Conservation (phyloP, 2,329 filamentous ascomycete genomes). For the Reticulascus tulasneorum region DNA sequence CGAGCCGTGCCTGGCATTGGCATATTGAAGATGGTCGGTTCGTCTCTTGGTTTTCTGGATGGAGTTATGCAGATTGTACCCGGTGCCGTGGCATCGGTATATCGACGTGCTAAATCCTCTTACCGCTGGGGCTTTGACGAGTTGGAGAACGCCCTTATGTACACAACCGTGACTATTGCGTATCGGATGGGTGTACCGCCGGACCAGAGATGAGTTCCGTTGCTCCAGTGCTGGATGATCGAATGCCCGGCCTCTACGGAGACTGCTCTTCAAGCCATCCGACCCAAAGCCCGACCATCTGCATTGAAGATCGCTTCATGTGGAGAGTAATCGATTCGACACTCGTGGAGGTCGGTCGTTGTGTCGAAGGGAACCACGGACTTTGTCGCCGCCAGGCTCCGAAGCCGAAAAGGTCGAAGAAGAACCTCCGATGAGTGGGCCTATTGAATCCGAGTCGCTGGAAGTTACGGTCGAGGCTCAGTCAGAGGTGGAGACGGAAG, state of each 20-base stretch:
- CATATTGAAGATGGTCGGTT: conserved; percentile 39
- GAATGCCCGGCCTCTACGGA: conserved; percentile 60
- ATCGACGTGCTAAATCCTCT: conserved; percentile 32
- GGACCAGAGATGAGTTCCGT: conserved; percentile 67
- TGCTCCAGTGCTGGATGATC: conserved; percentile 73
- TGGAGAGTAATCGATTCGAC: conserved; percentile 70
- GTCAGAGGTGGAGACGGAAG: conserved; percentile 7
- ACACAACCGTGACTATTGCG: conserved; percentile 60
- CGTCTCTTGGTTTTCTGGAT: too few relatives aligned
- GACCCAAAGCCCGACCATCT: conserved; percentile 54
- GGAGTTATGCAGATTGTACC: conserved; percentile 47
- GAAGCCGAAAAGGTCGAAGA: not conserved
- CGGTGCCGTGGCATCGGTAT: conserved; percentile 28
- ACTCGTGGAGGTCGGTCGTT: conserved; percentile 65
- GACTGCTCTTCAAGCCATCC: conserved; percentile 52
- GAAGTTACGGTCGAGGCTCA: not conserved
- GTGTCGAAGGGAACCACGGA: conserved; percentile 50
- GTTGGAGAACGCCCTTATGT: conserved; percentile 79
- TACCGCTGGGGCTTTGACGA: conserved; percentile 45
- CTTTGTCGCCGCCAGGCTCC: conserved; percentile 1
- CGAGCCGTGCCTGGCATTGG: conserved; percentile 28
- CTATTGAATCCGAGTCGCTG: not conserved
- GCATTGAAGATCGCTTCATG: conserved; percentile 63
- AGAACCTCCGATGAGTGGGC: not conserved
- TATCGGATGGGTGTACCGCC: conserved; percentile 63